Evolutionary conservation across 139 green algal species (phyloP).

Genomic region (Ettlia oleoabundans): DNA sequence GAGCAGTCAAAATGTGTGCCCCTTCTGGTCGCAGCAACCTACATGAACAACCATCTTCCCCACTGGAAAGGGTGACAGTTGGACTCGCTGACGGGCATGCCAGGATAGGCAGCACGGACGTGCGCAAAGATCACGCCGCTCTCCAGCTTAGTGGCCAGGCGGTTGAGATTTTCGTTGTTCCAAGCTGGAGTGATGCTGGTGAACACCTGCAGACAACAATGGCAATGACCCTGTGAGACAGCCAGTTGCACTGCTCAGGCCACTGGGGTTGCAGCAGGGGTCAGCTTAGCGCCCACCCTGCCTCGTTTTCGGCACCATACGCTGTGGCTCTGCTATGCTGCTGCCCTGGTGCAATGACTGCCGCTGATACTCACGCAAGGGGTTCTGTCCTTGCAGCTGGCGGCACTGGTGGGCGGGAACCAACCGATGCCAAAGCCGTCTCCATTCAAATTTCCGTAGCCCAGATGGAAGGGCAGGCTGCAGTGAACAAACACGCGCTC

Average conservation of each 20-base stretch:
- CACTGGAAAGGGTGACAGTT: constrained; percentile 94
- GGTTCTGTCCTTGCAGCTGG: constrained; percentile 43
- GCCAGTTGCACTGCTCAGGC: no score
- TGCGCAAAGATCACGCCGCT: constrained; percentile 95
- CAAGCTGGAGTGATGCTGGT: constrained; percentile 92
- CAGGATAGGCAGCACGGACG: constrained; percentile 91
- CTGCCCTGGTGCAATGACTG: no score
- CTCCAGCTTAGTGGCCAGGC: constrained; percentile 90
- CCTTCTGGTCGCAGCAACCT: neutral
- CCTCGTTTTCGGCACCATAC: no score
- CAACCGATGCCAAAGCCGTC: constrained; percentile 95
- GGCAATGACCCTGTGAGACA: no score
- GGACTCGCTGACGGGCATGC: constrained; percentile 94
- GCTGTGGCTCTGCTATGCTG: no score
- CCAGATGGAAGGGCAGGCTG: constrained; percentile 74
- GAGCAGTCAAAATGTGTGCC: no score
- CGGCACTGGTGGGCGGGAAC: constrained; percentile 60
- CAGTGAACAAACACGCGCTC: no score
- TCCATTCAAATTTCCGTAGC: constrained; percentile 93
- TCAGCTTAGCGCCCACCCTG: no score
- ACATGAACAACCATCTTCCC: constrained; percentile 41
- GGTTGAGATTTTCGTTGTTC: constrained; percentile 97
- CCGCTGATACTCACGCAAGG: constrained; percentile 33
- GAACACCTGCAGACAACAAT: constrained; percentile 88
- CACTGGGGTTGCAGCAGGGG: no score